Evolutionary conservation across 139 green algal species (phyloP), one percentile per base, ranked within the genome.

Genomic region (Tetradesmus obliquus): DNA sequence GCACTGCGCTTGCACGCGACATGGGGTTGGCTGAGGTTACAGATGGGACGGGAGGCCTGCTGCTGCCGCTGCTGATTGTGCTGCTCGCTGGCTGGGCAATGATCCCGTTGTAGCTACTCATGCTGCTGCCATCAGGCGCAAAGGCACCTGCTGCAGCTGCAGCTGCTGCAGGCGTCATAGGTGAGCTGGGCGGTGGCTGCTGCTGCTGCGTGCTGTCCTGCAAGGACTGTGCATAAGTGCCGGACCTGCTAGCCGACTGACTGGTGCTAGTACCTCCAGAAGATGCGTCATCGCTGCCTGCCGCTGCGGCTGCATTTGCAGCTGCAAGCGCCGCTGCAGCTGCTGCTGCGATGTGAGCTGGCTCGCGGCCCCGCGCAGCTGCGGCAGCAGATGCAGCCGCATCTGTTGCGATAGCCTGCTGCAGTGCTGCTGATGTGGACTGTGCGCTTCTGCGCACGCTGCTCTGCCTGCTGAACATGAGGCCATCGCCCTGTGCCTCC

Each of bases 381-480:
- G 86, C 86, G 54, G 69, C 51, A 20, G 60, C 24, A 5, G 84
- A 51, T 22, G 20, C 53, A 17, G 71, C 84, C 53, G 84, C 54
- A 62, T 62, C 51, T n/a, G 3, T 51, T 32, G 82, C 24, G 19
- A 55, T 22, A 19, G 76, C 76, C 6, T 53, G 76, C 76, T 53
- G 76, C n/a, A 53, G 76, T 82, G 76, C 76, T 82, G 76, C n/a
- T 82, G 76, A 53, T 53, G 24, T 82, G 69, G 12, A 24, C 3
- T 19, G 17, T 24, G 80, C 51, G 3, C 74, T 5, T 5, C 74
- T 54, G n/a, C n/a, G n/a, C n/a, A 51, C 74, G 24, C 84, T 89
- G 86, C 55, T 90, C 7, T 55, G 72, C 12, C 86, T 54, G 86
- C 53, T 90, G 86, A 90, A 90, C 69, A 90, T 84, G 69, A 90